These are phyloP conservation scores for Phytophthora tentaculata DNA, from an alignment of 352 stramenopile species.

Conservation along the genomic window DNA sequence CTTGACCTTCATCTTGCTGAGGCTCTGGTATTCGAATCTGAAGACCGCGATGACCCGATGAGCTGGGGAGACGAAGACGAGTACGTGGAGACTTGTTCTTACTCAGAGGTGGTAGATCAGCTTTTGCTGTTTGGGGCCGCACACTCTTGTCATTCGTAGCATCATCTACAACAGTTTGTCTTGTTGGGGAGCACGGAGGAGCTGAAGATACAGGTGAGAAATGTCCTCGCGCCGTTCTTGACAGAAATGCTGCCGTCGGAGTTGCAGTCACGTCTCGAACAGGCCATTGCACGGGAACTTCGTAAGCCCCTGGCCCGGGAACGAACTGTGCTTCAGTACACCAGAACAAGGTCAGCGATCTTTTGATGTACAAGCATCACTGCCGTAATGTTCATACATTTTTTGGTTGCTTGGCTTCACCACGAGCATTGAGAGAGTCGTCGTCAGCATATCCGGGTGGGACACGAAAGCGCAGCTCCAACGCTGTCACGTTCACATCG, in stretches of 20 bases:
- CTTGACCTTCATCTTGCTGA: conserved; percentile 11
- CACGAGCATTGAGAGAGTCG: conserved; percentile 38
- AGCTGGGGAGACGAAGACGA: conserved; percentile 17
- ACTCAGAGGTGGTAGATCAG: not conserved
- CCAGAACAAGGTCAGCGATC: not conserved
- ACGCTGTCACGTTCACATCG: conserved; percentile 54
- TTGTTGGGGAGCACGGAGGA: conserved; percentile 11
- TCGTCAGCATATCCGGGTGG: conserved; percentile 56
- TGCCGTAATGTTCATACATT: conserved; percentile 22
- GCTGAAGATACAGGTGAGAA: conserved; percentile 10
- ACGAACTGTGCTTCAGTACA: conserved; percentile 37
- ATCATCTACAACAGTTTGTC: not conserved
- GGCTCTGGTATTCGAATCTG: conserved; percentile 10
- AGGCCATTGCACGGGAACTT: conserved; percentile 40
- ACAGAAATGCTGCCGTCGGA: conserved; percentile 43
- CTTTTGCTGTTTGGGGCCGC: conserved; percentile 13
- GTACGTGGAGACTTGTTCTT: conserved; percentile 20
- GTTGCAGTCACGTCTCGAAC: conserved; percentile 20
- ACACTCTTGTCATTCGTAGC: not conserved
- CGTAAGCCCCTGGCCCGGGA: conserved; percentile 63
- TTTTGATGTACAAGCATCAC: not conserved
- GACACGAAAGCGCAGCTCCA: conserved; percentile 66
- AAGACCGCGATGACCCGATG: conserved; percentile 9
- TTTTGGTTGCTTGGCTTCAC: conserved; percentile 28
- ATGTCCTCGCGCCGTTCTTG: conserved; percentile 17